Evolutionary conservation across 345 rosid genomes (phyloP).

Genomic region (Linum tenue): DNA sequence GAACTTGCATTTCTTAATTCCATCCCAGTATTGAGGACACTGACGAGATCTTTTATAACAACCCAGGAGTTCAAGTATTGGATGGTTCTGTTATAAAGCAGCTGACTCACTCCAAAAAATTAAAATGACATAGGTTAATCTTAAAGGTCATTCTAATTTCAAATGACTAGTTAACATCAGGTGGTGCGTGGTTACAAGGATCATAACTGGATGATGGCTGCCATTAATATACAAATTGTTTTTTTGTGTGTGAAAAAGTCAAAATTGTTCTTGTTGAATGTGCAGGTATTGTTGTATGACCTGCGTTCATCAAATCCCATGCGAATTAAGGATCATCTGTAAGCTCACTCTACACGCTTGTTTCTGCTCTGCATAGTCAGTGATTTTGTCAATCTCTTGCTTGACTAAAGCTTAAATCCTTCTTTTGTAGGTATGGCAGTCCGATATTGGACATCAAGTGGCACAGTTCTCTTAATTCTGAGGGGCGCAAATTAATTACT

Average conservation of each 20-base stretch:
- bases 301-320: constrained; percentile 77
- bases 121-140: too few relatives aligned
- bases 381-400: constrained; percentile 3
- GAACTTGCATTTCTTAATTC: too few relatives aligned
- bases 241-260: background rate
- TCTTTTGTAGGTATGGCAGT: constrained; percentile 65
- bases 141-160: too few relatives aligned
- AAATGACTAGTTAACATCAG: too few relatives aligned
- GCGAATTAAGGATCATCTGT: constrained; percentile 89
- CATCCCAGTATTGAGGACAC: background rate
- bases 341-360: constrained; percentile 21
- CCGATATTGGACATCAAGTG: constrained; percentile 85
- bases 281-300: constrained; percentile 84
- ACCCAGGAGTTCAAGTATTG: too few relatives aligned
- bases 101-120: too few relatives aligned
- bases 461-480: constrained; percentile 78
- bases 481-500: constrained; percentile 60
- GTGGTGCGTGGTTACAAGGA: background rate
- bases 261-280: constrained; percentile 9
- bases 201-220: background rate
- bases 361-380: background rate
- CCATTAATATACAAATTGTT: background rate
- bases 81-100: too few relatives aligned
- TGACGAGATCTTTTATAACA: too few relatives aligned
- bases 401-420: background rate